Evolutionary conservation across 768 basidiomycete species (phyloP).

Genomic region (Psilocybe azurescens): DNA sequence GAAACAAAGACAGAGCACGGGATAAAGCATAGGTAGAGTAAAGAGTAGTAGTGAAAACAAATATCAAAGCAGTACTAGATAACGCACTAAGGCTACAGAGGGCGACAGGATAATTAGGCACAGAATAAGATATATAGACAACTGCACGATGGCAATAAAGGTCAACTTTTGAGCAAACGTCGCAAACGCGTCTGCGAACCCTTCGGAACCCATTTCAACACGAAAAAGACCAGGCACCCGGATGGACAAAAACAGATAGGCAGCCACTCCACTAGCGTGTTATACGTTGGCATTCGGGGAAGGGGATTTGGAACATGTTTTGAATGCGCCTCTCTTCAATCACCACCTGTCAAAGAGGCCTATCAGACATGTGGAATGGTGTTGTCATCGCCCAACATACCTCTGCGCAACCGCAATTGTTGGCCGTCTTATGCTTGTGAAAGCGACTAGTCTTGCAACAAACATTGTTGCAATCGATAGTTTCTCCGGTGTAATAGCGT

Average conservation of each 20-base stretch:
- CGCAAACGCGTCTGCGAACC: constrained; percentile 18
- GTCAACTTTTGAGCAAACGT: constrained; percentile 6
- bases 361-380: constrained; percentile 3
- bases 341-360: constrained; percentile 35
- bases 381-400: constrained; percentile 28
- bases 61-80: constrained; percentile 4
- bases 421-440: constrained; percentile 50
- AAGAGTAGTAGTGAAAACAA: not conserved
- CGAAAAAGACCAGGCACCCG: constrained; percentile 15
- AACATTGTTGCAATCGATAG: constrained; percentile 41
- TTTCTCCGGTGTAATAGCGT: constrained; percentile 52
- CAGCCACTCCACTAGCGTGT: constrained; percentile 32
- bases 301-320: constrained; percentile 52
- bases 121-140: constrained; percentile 10
- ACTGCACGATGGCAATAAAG: constrained; percentile 14
- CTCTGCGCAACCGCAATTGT: constrained; percentile 47
- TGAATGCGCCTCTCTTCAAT: constrained; percentile 47
- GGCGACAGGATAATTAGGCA: constrained; percentile 7
- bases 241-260: constrained; percentile 1
- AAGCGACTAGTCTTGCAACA: constrained; percentile 43
- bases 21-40: not conserved
- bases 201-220: constrained; percentile 4
- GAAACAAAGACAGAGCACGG: not conserved
- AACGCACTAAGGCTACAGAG: constrained; percentile 19
- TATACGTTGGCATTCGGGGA: constrained; percentile 44